Base-by-base conservation (phyloP, 2,329 filamentous ascomycete species). In the Ilyonectria mors-panacis region DNA sequence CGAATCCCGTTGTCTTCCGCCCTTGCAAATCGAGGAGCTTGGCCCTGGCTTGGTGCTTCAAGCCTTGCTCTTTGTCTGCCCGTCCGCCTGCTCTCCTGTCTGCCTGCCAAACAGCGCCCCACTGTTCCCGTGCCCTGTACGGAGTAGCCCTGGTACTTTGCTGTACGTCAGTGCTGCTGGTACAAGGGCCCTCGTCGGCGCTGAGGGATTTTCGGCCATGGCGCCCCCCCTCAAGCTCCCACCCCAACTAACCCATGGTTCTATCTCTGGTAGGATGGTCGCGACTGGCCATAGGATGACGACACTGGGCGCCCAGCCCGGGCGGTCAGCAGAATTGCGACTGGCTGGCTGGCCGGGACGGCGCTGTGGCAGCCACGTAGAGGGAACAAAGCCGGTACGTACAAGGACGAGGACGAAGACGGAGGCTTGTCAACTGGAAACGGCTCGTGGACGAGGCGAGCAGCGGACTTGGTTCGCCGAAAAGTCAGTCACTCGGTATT, bases 141-240 rank as follows among this genome's bases (percentile, higher is more conserved):
- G 50, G 50, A 53, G 50, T 53, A 67, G 59, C 70, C 66, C 73
- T 23, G 65, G 73, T 73, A 75, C 70, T 70, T 66, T 68, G 44
- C 73, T 75, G 73, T 74, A 73, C 70, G 73, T 72, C 70, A 69
- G 71, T 73, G 54, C 65, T 74, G 69, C 50, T 74, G 62, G 69
- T 69, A 72, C 72, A 65, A 61, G 73, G 68, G 35, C 67, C 70
- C 70, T 69, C 73, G 60, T 70, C 59, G 30, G 69, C 70, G 51
- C 58, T 76, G 74, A 76, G 74, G 74, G 74, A 76, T 76, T 76
- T 76, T 76, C 74, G 58, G 58, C 65, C 65, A 69, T 69, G 61
- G 66, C 64, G 63, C 68, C 48, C 56, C 67, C 67, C 59, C 66
- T 44, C 51, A 51, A 48, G 63, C 69, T 63, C 62, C 65, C 61